A percentile compares a stretch with the other conserved stretches of the same genome.
These are phyloP conservation scores for Phaeosphaeriaceae sp. DNA, from an alignment of 2,329 filamentous ascomycete genomes.

Conservation along the genomic window DNA sequence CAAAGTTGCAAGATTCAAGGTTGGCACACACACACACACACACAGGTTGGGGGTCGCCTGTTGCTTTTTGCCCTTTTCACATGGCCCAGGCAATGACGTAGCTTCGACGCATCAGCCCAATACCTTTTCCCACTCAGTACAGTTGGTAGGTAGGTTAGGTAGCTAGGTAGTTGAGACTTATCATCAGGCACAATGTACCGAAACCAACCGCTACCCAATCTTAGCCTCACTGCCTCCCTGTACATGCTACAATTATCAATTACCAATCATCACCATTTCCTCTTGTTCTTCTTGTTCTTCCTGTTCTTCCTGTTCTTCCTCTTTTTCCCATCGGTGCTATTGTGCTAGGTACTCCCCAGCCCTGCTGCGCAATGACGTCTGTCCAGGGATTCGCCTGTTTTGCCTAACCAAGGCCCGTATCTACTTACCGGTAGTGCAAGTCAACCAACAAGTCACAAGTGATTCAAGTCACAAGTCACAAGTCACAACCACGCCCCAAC, in stretches of 20 bases:
- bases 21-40: no score
- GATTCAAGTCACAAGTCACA: no score
- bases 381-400: neutral
- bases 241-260: constrained; percentile 11
- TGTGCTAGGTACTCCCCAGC: no score
- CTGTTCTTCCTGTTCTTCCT: neutral
- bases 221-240: no score
- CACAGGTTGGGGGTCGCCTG: constrained; percentile 4
- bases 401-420: neutral
- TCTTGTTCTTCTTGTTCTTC: neutral
- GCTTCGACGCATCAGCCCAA: constrained; percentile 4
- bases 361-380: constrained; percentile 6
- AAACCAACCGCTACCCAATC: no score
- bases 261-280: no score
- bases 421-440: no score
- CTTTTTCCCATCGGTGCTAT: neutral
- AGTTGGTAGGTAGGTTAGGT: no score
- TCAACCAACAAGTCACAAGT: no score
- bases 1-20: constrained; percentile 15
- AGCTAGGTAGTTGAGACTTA: no score
- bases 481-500: no score
- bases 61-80: constrained; percentile 2
- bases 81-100: constrained; percentile 18
- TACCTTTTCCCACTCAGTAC: no score
- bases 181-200: constrained; percentile 13